Conservation (phyloP, 139 green algal genomes). For the Bryopsis sp. region DNA sequence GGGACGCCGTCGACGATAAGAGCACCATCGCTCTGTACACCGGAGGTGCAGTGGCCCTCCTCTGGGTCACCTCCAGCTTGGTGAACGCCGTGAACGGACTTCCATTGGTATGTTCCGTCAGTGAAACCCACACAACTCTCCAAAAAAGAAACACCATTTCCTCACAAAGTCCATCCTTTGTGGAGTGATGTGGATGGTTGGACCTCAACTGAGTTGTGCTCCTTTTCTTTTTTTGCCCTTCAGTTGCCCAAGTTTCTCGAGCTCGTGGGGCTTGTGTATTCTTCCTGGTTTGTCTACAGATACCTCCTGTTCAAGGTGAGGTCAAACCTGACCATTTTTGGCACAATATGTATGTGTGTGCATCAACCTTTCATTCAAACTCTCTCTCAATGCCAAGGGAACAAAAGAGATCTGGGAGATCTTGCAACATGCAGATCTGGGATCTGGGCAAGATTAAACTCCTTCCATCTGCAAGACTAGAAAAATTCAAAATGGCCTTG, state of each 20-base stretch:
- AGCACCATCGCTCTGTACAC: constrained; percentile 72
- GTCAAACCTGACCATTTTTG: background rate
- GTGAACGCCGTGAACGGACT: constrained; percentile 85
- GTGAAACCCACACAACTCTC: too few species aligned
- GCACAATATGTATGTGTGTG: too few species aligned
- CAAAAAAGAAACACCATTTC: too few species aligned
- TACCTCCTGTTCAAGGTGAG: constrained; percentile 97
- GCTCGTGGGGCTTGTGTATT: constrained; percentile 94
- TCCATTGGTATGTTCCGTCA: constrained; percentile 60
- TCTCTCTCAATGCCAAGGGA: too few species aligned
- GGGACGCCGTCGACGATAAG: constrained; percentile 87
- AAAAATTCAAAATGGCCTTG: too few species aligned
- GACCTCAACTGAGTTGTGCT: background rate
- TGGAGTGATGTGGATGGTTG: background rate
- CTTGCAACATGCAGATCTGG: too few species aligned
- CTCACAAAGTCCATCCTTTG: background rate
- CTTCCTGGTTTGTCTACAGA: constrained; percentile 94
- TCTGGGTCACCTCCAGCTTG: constrained; percentile 86
- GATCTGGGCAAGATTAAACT: background rate
- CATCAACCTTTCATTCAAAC: too few species aligned
- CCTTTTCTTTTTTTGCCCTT: constrained; percentile 9
- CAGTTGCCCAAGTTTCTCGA: constrained; percentile 97
- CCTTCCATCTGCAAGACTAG: too few species aligned
- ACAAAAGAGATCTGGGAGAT: too few species aligned
- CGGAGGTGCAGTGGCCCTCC: constrained; percentile 61